These are phyloP conservation scores for Corylus avellana DNA, from an alignment of 306 rosid species.

Conservation along the genomic window DNA sequence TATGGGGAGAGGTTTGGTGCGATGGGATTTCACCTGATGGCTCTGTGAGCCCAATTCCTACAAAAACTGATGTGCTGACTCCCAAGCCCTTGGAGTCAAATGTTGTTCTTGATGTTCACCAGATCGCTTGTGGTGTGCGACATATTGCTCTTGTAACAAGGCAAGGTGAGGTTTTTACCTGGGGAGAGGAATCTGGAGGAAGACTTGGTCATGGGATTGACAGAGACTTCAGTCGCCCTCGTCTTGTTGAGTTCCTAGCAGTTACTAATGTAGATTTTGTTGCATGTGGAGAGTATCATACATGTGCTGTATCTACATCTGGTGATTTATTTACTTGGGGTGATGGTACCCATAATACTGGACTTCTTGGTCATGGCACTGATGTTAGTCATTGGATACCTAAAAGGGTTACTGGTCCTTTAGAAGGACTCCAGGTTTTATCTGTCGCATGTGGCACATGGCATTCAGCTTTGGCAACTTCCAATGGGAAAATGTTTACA, in stretches of 20 bases:
- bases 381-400: slow-evolving; percentile 81
- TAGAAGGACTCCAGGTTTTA: slow-evolving; percentile 86
- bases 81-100: slow-evolving; percentile 82
- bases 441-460: slow-evolving; percentile 90
- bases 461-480: slow-evolving; percentile 87
- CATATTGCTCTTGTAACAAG: slow-evolving; percentile 85
- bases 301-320: slow-evolving; percentile 74
- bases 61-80: slow-evolving; percentile 56
- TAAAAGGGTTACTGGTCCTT: slow-evolving; percentile 59
- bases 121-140: slow-evolving; percentile 73
- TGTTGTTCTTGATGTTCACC: slow-evolving; percentile 91
- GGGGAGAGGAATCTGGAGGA: slow-evolving; percentile 96
- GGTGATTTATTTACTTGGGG: slow-evolving; percentile 96
- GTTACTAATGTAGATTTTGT: slow-evolving; percentile 55
- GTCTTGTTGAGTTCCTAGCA: slow-evolving; percentile 77
- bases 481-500: slow-evolving; percentile 76
- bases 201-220: slow-evolving; percentile 90
- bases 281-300: slow-evolving; percentile 90
- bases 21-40: slow-evolving; percentile 61
- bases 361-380: slow-evolving; percentile 94
- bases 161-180: slow-evolving; percentile 97
- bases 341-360: slow-evolving; percentile 74
- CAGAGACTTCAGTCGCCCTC: slow-evolving; percentile 60
- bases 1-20: slow-evolving; percentile 92
- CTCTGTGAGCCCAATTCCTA: slow-evolving; percentile 43